phyloP scores from a whole-genome alignment of 306 rosid genomes.

The Senna tora region DNA sequence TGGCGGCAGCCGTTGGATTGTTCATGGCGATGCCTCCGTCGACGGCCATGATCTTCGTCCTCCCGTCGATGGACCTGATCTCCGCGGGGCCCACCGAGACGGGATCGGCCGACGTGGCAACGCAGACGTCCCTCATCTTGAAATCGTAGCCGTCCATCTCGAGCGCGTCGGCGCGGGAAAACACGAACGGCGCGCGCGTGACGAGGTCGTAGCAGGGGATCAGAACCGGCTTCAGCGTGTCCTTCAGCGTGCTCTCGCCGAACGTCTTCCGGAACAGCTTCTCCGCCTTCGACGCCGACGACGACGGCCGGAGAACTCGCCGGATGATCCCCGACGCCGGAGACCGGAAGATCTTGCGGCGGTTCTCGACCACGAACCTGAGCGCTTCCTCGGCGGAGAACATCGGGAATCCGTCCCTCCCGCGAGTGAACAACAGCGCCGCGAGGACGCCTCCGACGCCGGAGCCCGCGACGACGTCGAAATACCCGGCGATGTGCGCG shows the following conservation, averaged over 20 bases:
- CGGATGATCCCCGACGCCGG: conserved; percentile 51
- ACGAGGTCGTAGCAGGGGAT: conserved; percentile 93
- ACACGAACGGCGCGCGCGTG: conserved; percentile 84
- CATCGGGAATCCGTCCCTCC: conserved; percentile 60
- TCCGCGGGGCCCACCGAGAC: conserved; percentile 42
- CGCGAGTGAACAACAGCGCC: conserved; percentile 74
- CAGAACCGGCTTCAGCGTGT: conserved; percentile 83
- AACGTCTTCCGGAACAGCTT: conserved; percentile 65
- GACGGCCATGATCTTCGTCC: conserved; percentile 75
- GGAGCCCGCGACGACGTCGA: conserved; percentile 88
- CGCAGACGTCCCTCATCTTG: conserved; percentile 81
- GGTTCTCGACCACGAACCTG: conserved; percentile 60
- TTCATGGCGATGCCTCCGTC: conserved; percentile 87
- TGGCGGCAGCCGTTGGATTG: conserved; percentile 84
- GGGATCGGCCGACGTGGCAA: conserved; percentile 66
- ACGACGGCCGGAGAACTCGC: conserved; percentile 44
- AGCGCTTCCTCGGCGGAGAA: conserved; percentile 78
- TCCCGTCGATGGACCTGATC: conserved; percentile 65
- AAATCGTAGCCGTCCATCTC: conserved; percentile 93
- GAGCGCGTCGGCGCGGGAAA: conserved; percentile 94
- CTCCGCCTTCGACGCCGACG: conserved; percentile 49
- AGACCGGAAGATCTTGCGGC: conserved; percentile 47
- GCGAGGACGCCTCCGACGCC: conserved; percentile 83
- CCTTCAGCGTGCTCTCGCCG: conserved; percentile 73
- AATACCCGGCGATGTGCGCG: conserved; percentile 62